Percentiles rank a stretch among this genome's conserved stretches.
Conservation (phyloP, 2,329 filamentous ascomycete species). For the Beauveria medogensis region DNA sequence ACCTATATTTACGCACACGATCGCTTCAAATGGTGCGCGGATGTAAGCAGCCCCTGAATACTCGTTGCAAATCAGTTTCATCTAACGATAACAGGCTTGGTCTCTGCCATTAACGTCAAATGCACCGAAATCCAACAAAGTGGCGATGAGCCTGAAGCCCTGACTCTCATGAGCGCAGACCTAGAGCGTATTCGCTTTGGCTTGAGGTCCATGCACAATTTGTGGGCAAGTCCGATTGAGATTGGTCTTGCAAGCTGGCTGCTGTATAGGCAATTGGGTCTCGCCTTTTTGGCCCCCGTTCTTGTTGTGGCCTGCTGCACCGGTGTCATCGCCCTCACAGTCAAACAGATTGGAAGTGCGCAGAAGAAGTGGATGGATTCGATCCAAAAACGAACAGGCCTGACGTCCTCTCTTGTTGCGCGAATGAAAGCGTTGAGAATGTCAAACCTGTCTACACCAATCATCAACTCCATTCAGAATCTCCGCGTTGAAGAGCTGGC, state of each 20-base stretch:
- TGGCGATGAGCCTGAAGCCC: conserved; percentile 12
- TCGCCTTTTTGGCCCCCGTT: conserved; percentile 17
- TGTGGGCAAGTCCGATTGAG: conserved; percentile 22
- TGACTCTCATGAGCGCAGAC: conserved; percentile 27
- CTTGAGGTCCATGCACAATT: conserved; percentile 19
- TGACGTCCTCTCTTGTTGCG: conserved; percentile 32
- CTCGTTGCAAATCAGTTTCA: too few species aligned
- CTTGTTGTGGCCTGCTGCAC: conserved; percentile 16
- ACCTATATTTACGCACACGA: conserved; percentile 31
- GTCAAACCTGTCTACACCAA: conserved; percentile 23
- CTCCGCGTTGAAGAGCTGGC: conserved; percentile 17
- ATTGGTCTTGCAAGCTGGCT: conserved; percentile 23
- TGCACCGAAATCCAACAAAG: neutral
- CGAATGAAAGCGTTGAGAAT: conserved; percentile 40
- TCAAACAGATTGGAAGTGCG: too few species aligned
- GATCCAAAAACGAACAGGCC: conserved; percentile 34
- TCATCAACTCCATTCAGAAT: conserved; percentile 19
- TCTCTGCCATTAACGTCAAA: too few species aligned
- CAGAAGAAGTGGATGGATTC: conserved; percentile 30
- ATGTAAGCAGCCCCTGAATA: too few species aligned
- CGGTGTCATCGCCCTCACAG: conserved; percentile 10
- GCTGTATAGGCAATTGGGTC: conserved; percentile 20
- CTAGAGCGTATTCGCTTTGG: conserved; percentile 22
- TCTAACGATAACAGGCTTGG: too few species aligned
- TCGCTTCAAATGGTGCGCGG: conserved; percentile 23